Conservation (phyloP, 108 stramenopile genomes). For the Cyclotella sp. region DNA sequence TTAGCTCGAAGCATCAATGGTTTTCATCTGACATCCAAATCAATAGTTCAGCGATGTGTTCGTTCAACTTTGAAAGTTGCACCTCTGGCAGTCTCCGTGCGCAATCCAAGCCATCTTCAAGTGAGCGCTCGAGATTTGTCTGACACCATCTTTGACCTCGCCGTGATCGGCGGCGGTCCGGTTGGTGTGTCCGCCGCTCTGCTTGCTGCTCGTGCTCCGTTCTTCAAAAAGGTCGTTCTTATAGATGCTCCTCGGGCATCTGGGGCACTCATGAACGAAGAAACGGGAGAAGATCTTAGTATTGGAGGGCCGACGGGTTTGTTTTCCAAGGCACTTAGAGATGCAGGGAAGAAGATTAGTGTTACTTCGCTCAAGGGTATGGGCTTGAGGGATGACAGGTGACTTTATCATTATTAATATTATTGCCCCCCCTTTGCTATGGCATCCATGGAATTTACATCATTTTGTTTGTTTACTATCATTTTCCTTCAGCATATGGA, state of each 20-base stretch:
- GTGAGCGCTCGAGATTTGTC: constrained; percentile 23
- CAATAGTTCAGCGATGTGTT: background rate
- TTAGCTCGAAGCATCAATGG: background rate
- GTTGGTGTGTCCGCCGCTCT: constrained; percentile 80
- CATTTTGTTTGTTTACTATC: background rate
- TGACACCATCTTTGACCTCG: constrained; percentile 64
- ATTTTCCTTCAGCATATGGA: constrained; percentile 58
- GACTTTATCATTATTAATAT: background rate
- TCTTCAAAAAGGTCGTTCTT: constrained; percentile 61
- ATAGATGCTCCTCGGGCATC: constrained; percentile 77
- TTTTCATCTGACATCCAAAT: constrained; percentile 7
- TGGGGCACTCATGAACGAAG: constrained; percentile 69
- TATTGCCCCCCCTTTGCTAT: background rate
- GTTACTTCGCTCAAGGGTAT: constrained; percentile 74
- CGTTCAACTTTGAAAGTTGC: background rate
- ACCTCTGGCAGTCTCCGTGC: background rate
- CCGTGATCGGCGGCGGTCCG: constrained; percentile 76
- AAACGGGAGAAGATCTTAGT: constrained; percentile 70
- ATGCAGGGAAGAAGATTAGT: constrained; percentile 76
- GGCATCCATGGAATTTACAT: background rate
- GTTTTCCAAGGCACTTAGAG: constrained; percentile 81
- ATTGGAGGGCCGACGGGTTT: constrained; percentile 79
- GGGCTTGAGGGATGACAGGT: constrained; percentile 76
- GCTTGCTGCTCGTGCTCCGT: constrained; percentile 48
- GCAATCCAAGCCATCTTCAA: background rate